phyloP scores from a whole-genome alignment of 2,329 filamentous ascomycete genomes.

The Gnomoniopsis sp. region DNA sequence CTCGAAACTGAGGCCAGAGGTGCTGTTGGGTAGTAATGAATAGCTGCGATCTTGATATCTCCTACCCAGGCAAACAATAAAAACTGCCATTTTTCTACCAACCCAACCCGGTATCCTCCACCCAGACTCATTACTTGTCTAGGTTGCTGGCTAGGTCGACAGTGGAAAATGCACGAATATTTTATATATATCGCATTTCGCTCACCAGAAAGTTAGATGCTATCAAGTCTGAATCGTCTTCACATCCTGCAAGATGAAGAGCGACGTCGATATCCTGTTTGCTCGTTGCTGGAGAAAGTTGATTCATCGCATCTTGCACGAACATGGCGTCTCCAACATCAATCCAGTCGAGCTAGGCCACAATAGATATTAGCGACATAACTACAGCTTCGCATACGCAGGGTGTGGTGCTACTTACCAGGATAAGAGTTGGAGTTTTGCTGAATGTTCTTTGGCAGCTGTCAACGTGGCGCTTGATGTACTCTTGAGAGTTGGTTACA shows the following conservation, averaged over 20 bases:
- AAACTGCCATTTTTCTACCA: no score
- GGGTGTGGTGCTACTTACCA: slow-evolving; percentile 18
- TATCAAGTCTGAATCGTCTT: background rate
- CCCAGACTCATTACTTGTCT: no score
- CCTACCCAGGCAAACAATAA: no score
- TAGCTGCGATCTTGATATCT: no score
- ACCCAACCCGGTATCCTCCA: no score
- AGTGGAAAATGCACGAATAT: no score
- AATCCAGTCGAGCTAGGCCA: slow-evolving; percentile 9
- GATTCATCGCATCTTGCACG: background rate
- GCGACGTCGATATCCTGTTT: background rate
- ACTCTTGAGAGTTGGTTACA: slow-evolving; percentile 45
- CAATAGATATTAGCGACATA: background rate
- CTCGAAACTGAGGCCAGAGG: no score
- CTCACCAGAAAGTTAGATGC: background rate
- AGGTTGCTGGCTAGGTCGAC: no score
- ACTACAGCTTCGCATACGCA: background rate
- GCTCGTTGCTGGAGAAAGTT: background rate
- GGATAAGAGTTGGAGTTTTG: slow-evolving; percentile 31
- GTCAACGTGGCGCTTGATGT: slow-evolving; percentile 37
- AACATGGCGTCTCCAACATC: slow-evolving; percentile 4
- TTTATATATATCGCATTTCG: no score
- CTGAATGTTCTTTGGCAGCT: slow-evolving; percentile 29
- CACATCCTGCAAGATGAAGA: background rate
- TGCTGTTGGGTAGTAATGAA: no score